These are phyloP conservation scores for Fusarium phyllophilum DNA, from an alignment of 2,329 filamentous ascomycete genomes.

Conservation along the genomic window DNA sequence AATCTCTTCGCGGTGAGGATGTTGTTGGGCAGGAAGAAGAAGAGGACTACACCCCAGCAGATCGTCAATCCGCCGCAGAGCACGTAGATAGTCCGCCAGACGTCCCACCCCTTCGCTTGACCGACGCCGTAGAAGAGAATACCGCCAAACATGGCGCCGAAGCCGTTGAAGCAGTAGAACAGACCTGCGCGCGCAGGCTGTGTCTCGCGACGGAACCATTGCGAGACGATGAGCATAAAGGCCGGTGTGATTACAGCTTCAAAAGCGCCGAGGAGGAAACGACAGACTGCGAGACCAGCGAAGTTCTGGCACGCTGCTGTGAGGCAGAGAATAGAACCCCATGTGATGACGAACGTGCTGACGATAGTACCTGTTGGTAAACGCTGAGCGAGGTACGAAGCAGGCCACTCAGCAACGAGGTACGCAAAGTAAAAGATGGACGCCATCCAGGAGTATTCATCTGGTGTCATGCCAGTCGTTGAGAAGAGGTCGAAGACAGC, in stretches of 20 bases:
- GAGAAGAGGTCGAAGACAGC: constrained; percentile 66
- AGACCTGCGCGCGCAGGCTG: constrained; percentile 59
- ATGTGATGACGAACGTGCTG: constrained; percentile 47
- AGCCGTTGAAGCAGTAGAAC: constrained; percentile 56
- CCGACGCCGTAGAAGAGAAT: constrained; percentile 64
- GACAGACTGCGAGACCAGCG: constrained; percentile 55
- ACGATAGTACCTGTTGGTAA: constrained; percentile 50
- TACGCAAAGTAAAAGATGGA: constrained; percentile 66
- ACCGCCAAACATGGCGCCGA: constrained; percentile 55
- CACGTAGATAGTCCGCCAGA: constrained; percentile 66
- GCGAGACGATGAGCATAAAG: constrained; percentile 62
- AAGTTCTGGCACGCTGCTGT: constrained; percentile 56
- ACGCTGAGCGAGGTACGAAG: constrained; percentile 49
- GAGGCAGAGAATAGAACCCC: constrained; percentile 56
- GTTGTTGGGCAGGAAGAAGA: constrained; percentile 58
- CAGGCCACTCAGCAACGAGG: constrained; percentile 55
- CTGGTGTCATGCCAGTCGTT: constrained; percentile 57
- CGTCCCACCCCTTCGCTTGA: constrained; percentile 55
- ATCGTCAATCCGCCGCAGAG: constrained; percentile 61
- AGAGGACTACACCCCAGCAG: constrained; percentile 58
- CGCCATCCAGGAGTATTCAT: constrained; percentile 64
- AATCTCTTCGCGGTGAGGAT: constrained; percentile 50
- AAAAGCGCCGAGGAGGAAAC: constrained; percentile 59
- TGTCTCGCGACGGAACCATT: constrained; percentile 59
- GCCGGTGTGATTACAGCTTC: constrained; percentile 61